Evolutionary conservation across 2,329 filamentous ascomycete genomes (phyloP), one percentile per base, ranked within the genome.

Genomic region (Trichoderma sp.): DNA sequence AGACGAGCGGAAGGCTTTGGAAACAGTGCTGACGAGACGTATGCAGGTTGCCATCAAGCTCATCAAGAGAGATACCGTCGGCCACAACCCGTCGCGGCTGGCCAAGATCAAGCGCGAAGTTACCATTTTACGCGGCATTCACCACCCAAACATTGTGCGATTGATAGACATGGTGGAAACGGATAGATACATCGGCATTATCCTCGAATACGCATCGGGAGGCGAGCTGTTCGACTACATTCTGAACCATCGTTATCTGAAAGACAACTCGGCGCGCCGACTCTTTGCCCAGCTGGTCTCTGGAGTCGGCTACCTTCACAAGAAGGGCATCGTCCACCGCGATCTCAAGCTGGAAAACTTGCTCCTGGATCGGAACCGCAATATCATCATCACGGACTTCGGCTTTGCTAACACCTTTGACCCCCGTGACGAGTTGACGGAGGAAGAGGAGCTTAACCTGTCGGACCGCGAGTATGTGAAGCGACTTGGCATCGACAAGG

Each of bases 331-430:
- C 71, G 95, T 99, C 15, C 95, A 99, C 76, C 89, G 95, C 72
- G 95, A 99, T 79, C 80, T 99, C 70, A 99, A 99, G 79, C 83
- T 99, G 54, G 95, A 99, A 79, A 99, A 99, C 74, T 78, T 99
- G 72, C 84, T 99, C 44, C 84, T 99, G 59, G 95, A 99, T 78
- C 90, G 94, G 68, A 97, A 99, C 75, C 90, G 93, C 68, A 99
- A 99, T 81, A 98, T 99, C 74, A 99, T 99, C 79, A 99, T 99
- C 74, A 99, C 95, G 17, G 95, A 99, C 79, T 99, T 99, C 78
- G 95, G 95, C 19, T 99, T 99, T 76, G 95, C 95, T 71, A 99
- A 99, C 78, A 98, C 93, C 0, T 99, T 99, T 74, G 91, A 97
- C 74, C 87, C 95, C 0, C 80, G 82, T 43, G 95, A 99, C 74